Percentiles rank a stretch among this genome's conserved stretches.
These are phyloP conservation scores for Marasmius oreades DNA, from an alignment of 1,284 basidiomycete genomes.

Conservation along the genomic window DNA sequence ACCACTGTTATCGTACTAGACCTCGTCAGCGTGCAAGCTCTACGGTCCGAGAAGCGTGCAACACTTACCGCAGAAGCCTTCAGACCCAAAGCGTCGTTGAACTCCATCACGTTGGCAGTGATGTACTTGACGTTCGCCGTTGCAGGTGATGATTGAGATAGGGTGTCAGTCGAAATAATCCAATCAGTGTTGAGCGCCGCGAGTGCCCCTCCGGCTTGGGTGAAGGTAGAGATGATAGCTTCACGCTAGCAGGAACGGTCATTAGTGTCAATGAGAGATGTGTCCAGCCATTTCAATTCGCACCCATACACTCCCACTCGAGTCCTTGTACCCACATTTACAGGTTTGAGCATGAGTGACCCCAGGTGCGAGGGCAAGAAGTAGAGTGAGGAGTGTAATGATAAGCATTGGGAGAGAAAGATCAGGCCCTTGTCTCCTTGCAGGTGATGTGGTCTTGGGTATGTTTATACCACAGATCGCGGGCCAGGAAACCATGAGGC, in stretches of 20 bases:
- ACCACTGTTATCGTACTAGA: slow-evolving; percentile 11
- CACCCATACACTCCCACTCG: slow-evolving; percentile 13
- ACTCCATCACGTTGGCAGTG: slow-evolving; percentile 12
- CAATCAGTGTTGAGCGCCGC: slow-evolving; percentile 15
- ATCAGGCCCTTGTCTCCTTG: not conserved
- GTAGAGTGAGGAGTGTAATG: not conserved
- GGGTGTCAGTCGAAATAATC: slow-evolving; percentile 13
- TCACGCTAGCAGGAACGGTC: slow-evolving; percentile 10
- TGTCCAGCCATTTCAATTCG: not conserved
- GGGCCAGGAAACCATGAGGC: not conserved
- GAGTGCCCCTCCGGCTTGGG: slow-evolving; percentile 13
- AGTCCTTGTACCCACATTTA: slow-evolving; percentile 13
- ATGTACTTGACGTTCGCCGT: slow-evolving; percentile 15
- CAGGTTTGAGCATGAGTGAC: slow-evolving; percentile 11
- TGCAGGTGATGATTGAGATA: slow-evolving; percentile 10
- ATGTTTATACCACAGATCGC: too few relatives aligned
- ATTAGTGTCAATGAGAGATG: not conserved
- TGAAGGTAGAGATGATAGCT: slow-evolving; percentile 15
- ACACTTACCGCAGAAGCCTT: slow-evolving; percentile 16
- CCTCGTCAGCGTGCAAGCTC: not conserved
- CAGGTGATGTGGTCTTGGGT: too few relatives aligned
- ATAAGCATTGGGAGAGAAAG: not conserved
- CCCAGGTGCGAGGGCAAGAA: not conserved
- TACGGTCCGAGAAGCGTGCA: not conserved
- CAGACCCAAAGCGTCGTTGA: slow-evolving; percentile 14